Percentiles rank a stretch among this genome's conserved stretches.
Conservation (phyloP, 169 alveolate species). For the Toxoplasma gondii region DNA sequence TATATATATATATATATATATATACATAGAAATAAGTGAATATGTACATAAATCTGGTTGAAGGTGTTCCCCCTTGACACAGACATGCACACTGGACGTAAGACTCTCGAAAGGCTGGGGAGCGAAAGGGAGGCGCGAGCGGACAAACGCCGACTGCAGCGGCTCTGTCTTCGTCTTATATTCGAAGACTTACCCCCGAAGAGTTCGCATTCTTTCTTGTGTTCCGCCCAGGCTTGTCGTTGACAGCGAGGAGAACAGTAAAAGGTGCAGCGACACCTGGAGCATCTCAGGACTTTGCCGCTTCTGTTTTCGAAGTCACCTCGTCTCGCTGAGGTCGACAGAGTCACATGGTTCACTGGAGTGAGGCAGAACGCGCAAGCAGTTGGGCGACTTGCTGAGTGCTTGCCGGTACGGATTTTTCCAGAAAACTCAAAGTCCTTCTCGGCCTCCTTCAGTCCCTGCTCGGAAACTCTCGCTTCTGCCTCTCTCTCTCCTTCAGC, state of each 20-base stretch:
- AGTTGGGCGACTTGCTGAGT: not conserved
- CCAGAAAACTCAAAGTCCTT: not conserved
- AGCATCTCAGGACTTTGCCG: constrained; percentile 19
- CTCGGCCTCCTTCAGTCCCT: not conserved
- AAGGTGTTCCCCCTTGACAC: too few relatives aligned
- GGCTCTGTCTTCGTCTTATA: too few relatives aligned
- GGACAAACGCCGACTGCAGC: too few relatives aligned
- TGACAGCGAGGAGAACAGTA: constrained; percentile 12
- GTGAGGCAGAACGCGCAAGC: constrained; percentile 1
- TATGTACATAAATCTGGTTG: too few relatives aligned
- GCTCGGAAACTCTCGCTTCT: too few relatives aligned
- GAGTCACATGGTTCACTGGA: not conserved
- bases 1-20: not conserved
- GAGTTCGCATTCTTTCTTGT: not conserved
- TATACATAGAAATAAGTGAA: too few relatives aligned
- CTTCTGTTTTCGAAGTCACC: not conserved
- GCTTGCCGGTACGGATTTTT: not conserved
- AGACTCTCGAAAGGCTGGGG: too few relatives aligned
- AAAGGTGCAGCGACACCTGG: not conserved
- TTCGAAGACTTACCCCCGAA: not conserved
- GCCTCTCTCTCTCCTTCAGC: too few relatives aligned
- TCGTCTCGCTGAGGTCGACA: not conserved
- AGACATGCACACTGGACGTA: too few relatives aligned
- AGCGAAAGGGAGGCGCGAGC: too few relatives aligned
- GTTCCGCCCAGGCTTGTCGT: constrained; percentile 22